Evolutionary conservation across 2,329 filamentous ascomycete genomes (phyloP).

Genomic region (Ilyonectria sp.): DNA sequence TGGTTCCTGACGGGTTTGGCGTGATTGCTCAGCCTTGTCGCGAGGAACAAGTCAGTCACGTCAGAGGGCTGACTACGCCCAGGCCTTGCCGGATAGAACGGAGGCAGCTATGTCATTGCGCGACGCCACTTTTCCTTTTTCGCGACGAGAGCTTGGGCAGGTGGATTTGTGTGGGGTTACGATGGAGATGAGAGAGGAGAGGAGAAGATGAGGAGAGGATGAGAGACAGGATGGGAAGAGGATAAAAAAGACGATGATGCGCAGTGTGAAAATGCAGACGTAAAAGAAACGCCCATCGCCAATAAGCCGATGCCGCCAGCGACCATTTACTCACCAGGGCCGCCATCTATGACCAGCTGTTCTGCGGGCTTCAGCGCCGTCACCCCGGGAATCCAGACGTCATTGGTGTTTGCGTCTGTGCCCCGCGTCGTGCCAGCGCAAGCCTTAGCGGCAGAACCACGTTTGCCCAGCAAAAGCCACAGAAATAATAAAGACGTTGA

Average conservation of each 20-base stretch:
- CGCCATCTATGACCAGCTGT: conserved; percentile 52
- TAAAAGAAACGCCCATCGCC: background rate
- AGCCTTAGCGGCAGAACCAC: conserved; percentile 21
- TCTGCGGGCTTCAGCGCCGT: conserved; percentile 41
- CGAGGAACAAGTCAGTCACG: conserved; percentile 28
- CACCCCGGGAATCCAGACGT: conserved; percentile 48
- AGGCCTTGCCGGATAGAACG: conserved; percentile 23
- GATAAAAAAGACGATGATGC: background rate
- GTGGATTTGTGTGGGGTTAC: background rate
- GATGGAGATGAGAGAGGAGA: background rate
- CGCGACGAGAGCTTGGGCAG: conserved; percentile 7
- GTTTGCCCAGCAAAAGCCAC: background rate
- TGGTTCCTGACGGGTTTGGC: conserved; percentile 18
- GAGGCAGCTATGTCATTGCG: conserved; percentile 46
- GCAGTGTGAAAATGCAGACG: conserved; percentile 4
- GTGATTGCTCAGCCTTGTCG: conserved; percentile 39
- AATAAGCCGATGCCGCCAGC: background rate
- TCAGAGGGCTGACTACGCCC: conserved; percentile 38
- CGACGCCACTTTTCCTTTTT: conserved; percentile 25
- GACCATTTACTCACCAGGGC: conserved; percentile 52
- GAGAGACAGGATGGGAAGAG: too few species aligned
- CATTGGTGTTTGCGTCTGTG: conserved; percentile 44
- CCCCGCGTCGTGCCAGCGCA: conserved; percentile 25
- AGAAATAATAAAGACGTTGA: too few species aligned
- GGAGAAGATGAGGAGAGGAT: too few species aligned